Conservation (phyloP, 2,329 filamentous ascomycete genomes). For the Dactylonectria estremocensis region DNA sequence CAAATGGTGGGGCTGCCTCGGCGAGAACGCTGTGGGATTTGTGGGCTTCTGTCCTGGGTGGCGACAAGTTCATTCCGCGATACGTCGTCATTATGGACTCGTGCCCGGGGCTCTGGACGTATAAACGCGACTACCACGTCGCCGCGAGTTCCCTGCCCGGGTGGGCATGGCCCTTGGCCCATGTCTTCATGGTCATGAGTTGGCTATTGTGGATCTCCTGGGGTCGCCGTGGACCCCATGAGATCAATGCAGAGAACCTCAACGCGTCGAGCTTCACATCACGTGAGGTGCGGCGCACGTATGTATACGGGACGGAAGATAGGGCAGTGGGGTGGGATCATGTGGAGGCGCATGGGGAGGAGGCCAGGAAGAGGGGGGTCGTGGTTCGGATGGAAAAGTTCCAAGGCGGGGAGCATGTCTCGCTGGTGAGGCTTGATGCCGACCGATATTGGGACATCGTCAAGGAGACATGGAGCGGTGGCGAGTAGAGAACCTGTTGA, state of each 20-base stretch:
- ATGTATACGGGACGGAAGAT: slow-evolving; percentile 67
- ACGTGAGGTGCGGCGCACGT: slow-evolving; percentile 62
- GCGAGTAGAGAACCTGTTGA: neutral
- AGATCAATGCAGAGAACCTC: slow-evolving; percentile 55
- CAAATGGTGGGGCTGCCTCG: slow-evolving; percentile 66
- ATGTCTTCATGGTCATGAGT: slow-evolving; percentile 52
- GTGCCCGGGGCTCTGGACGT: slow-evolving; percentile 62
- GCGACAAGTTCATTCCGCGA: slow-evolving; percentile 53
- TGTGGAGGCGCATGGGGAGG: slow-evolving; percentile 63
- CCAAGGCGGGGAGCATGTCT: slow-evolving; percentile 64
- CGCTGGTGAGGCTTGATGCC: slow-evolving; percentile 62
- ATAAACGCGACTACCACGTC: slow-evolving; percentile 57
- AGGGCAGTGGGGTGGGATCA: slow-evolving; percentile 62
- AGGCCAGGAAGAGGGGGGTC: slow-evolving; percentile 59
- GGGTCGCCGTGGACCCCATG: slow-evolving; percentile 50
- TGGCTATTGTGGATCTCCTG: slow-evolving; percentile 51
- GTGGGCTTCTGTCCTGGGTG: slow-evolving; percentile 38
- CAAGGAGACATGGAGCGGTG: slow-evolving; percentile 61
- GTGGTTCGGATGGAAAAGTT: slow-evolving; percentile 63
- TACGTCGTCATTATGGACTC: slow-evolving; percentile 65
- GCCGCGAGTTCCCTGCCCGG: slow-evolving; percentile 55
- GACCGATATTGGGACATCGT: slow-evolving; percentile 67
- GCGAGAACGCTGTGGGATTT: slow-evolving; percentile 53
- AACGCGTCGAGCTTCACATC: slow-evolving; percentile 53
- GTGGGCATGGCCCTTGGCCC: slow-evolving; percentile 54